These are phyloP conservation scores for Quercus variabilis DNA, from an alignment of 306 rosid genomes.

Conservation along the genomic window DNA sequence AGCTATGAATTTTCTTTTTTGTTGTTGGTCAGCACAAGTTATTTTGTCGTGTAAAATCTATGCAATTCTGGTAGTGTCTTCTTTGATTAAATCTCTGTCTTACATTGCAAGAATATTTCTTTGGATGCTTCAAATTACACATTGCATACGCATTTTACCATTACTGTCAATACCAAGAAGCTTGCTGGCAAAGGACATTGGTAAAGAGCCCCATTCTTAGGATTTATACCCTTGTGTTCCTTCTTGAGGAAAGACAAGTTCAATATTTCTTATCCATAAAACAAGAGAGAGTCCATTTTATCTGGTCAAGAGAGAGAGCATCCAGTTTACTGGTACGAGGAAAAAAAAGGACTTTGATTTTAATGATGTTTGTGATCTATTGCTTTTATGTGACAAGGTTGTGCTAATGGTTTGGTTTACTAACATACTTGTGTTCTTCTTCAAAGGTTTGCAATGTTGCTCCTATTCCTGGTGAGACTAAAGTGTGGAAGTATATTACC, in stretches of 20 bases:
- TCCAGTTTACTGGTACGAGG: too few relatives aligned
- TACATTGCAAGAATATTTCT: background rate
- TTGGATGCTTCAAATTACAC: background rate
- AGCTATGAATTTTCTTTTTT: background rate
- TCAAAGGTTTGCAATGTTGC: conserved; percentile 96
- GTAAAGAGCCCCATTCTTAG: background rate
- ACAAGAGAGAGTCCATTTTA: background rate
- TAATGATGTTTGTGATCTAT: background rate
- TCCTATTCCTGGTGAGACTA: conserved; percentile 96
- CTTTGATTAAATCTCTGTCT: background rate
- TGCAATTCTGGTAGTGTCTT: background rate
- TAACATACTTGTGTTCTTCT: conserved; percentile 16
- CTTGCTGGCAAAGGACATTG: background rate
- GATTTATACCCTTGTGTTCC: background rate
- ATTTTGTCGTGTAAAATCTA: background rate
- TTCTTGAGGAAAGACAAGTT: background rate
- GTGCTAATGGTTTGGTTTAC: background rate
- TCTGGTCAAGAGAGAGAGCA: too few relatives aligned
- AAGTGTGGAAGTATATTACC: conserved; percentile 95
- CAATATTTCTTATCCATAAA: background rate
- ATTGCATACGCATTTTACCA: background rate
- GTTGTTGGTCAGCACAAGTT: background rate
- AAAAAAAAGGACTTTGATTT: too few relatives aligned
- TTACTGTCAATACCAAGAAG: background rate
- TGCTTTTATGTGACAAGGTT: background rate